phyloP scores from a whole-genome alignment of 2,329 filamentous ascomycete genomes.

The Penicillium aurantiogriseum region DNA sequence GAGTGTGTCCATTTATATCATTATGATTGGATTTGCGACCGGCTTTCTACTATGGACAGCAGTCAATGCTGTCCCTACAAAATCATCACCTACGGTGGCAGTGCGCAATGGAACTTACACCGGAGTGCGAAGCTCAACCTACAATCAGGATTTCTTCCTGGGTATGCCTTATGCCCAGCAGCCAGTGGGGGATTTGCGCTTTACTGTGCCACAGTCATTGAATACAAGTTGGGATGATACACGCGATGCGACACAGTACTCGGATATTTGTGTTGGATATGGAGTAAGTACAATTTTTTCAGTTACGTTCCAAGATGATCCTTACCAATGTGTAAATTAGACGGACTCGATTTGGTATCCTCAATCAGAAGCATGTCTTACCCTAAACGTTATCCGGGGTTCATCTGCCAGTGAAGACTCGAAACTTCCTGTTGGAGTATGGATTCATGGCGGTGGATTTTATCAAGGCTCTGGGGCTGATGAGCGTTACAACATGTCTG shows the following conservation, averaged over 20 bases:
- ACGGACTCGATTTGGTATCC: constrained; percentile 38
- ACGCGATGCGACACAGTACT: constrained; percentile 47
- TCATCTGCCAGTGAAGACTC: constrained; percentile 35
- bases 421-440: constrained; percentile 57
- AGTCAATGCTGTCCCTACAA: constrained; percentile 22
- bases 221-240: constrained; percentile 47
- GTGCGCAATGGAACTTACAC: constrained; percentile 51
- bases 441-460: constrained; percentile 61
- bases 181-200: constrained; percentile 54
- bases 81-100: constrained; percentile 29
- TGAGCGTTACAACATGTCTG: constrained; percentile 62
- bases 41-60: constrained; percentile 17
- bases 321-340: constrained; percentile 13
- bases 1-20: not conserved
- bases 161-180: constrained; percentile 59
- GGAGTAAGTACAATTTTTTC: constrained; percentile 36
- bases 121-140: constrained; percentile 42
- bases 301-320: not conserved
- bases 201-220: constrained; percentile 51
- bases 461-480: constrained; percentile 52
- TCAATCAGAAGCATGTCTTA: constrained; percentile 58
- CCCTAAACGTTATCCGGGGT: constrained; percentile 60
- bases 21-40: constrained; percentile 6
- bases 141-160: constrained; percentile 53
- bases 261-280: constrained; percentile 52